phyloP scores from a whole-genome alignment of 1,139 yeast genomes.

The Sugiyamaella novakii region DNA sequence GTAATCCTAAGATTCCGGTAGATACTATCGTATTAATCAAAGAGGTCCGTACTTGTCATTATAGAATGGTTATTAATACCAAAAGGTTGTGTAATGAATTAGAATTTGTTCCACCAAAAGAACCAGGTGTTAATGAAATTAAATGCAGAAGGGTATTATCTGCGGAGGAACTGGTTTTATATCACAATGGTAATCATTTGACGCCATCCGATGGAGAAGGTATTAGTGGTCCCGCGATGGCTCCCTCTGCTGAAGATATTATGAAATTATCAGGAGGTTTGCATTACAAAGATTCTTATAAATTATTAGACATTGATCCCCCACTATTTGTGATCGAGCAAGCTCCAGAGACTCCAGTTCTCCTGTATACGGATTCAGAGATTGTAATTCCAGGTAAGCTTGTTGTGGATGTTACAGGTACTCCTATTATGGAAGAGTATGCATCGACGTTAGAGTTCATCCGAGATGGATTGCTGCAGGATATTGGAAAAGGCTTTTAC shows the following conservation, averaged over 20 bases:
- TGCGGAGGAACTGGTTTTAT: slow-evolving; percentile 1
- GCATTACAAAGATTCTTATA: background rate
- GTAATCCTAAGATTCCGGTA: slow-evolving; percentile 50
- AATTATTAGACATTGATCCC: slow-evolving; percentile 12
- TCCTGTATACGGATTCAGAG: slow-evolving; percentile 8
- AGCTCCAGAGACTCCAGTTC: background rate
- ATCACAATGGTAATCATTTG: background rate
- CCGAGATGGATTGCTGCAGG: slow-evolving; percentile 22
- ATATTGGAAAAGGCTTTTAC: slow-evolving; percentile 21
- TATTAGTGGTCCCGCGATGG: background rate
- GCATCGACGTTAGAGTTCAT: slow-evolving; percentile 14
- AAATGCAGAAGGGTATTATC: slow-evolving; percentile 46
- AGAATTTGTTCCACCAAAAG: slow-evolving; percentile 50
- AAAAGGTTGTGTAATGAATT: slow-evolving; percentile 60
- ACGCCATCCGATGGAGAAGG: background rate
- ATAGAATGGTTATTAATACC: slow-evolving; percentile 60
- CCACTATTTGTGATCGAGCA: background rate
- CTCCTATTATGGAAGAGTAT: slow-evolving; percentile 10
- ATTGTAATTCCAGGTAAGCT: slow-evolving; percentile 14
- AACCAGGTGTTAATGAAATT: slow-evolving; percentile 47
- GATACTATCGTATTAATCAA: slow-evolving; percentile 49
- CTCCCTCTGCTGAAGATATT: slow-evolving; percentile 15
- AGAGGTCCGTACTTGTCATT: slow-evolving; percentile 75
- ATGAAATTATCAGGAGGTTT: slow-evolving; percentile 11
- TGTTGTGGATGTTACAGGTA: slow-evolving; percentile 9